Evolutionary conservation across 371 early-diverging fungal species (phyloP), one percentile per base, ranked within the genome.

Genomic region (Syncephalis fuscata): DNA sequence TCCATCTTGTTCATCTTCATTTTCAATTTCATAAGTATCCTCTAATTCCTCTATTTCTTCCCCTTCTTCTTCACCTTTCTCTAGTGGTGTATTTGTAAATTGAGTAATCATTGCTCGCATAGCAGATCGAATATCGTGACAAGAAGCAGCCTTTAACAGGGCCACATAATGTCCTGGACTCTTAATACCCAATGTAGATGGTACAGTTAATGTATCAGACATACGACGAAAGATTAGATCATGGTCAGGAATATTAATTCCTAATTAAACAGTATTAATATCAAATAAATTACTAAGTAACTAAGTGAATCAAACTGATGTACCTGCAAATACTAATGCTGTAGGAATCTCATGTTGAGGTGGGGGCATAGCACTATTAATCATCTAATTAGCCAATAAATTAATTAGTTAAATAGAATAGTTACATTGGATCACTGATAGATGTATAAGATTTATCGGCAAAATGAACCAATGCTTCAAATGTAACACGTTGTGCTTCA

Each of bases 281-380:
- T 44, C 15, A 20, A n/a, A 21, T 24, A 16, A 14, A 26, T 46
- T 16, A 26, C 26, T 0, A 45, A 19, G 20, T 11, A 39, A 14
- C n/a, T n/a, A n/a, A n/a, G n/a, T n/a, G n/a, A n/a, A n/a, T n/a
- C n/a, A n/a, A n/a, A n/a, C n/a, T n/a, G n/a, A n/a, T n/a, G n/a
- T 49, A 55, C 76, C 81, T 14, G 80, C 73, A 64, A 80, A 78
- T 2, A 82, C 68, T 11, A 78, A 62, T 0, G 66, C 82, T 17
- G 82, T 74, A 2, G 82, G 82, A 15, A 82, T 58, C 52, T 77
- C 82, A 48, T 67, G 71, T 24, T 58, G 63, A 1, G 72, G 75
- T 42, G 68, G 45, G 1, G 47, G 47, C 27, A 37, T 16, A 58
- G 62, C 45, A 41, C 61, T 58, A 48, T n/a, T n/a, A n/a, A n/a